Evolutionary conservation across 805 yeast genomes (phyloP), one percentile per base, ranked within the genome.

Genomic region (Ogataea ramenticola): DNA sequence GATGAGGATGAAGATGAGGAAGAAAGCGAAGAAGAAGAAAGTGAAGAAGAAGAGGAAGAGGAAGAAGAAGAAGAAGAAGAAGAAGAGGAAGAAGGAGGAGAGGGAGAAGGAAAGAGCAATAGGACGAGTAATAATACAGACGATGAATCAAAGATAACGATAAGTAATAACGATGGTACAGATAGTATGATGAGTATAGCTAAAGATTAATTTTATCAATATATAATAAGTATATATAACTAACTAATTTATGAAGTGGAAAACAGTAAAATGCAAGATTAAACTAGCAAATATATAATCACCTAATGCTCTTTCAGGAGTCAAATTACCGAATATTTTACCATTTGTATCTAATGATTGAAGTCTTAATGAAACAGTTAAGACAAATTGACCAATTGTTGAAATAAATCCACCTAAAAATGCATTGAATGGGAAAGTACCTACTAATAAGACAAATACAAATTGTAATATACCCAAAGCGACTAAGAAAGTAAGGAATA

Each of bases 381-480:
- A 74, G 22, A 93, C 98, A 62, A 93, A 93, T 64, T 93, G 98
- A 14, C 96, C 98, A 41, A 93, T 97, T 38, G 97, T 86, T 20
- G 88, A 71, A 44, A 84, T 77, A 60, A 93, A 93, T 1, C 98
- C 98, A 19, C 96, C 91, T 47, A 93, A 72, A 60, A 93, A 93
- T 21, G 96, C 98, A 66, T 93, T 93, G 75, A 93, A 93, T 16
- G 99, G 99, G 75, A 84, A 93, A 55, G 79, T 87, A 32, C 97
- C 96, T 39, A 89, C 78, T 14, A 88, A 48, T 36, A 82, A 53
- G 51, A 86, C 85, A 63, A 89, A 91, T 4, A 71, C 66, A 58
- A 89, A 88, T 65, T 93, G 98, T 26, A 86, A 63, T 1, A 75
- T 66, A 1, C 96, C 99, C 47, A 87, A 68, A 0, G 70, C 64